Evolutionary conservation across 2,329 filamentous ascomycete species (phyloP), one percentile per base, ranked within the genome.

Genomic region (Saccharata proteae): DNA sequence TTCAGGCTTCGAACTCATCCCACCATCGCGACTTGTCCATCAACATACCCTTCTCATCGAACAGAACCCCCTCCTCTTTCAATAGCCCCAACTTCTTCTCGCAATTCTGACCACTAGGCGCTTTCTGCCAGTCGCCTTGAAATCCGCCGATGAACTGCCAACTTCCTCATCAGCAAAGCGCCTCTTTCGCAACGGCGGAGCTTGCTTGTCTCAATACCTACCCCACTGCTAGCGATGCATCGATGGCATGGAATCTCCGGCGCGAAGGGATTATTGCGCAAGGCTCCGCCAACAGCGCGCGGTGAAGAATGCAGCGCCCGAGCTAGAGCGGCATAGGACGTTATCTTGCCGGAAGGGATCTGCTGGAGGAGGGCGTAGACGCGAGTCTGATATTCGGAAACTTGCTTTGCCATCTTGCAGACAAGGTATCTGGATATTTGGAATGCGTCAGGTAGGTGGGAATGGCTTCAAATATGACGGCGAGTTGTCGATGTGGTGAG

Each of bases 191-290:
- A 16, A 17, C 6, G 11, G 7, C 10, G 11, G 7, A 6, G 10
- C 26, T 8, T 6, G 44, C 59, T 54, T n/a, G n/a, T n/a, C n/a
- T n/a, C n/a, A n/a, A n/a, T n/a, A n/a, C n/a, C n/a, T n/a, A 65
- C 64, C 9, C 80, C 77, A 30, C 76, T 77, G 23, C 74, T 77
- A 5, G 80, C 80, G 27, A 92, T 70, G 14, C 88, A 78, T 7
- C 84, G 69, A 54, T 92, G 83, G 43, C 83, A 92, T 1, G 83
- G 84, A 4, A 88, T 78, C 19, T 72, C 67, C 0, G 84, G 83
- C 10, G 84, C 83, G 45, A 88, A 92, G 0, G 83, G 83, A 49
- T 93, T 93, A 20, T 58, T 62, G 12, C 79, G 69, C 47, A 92
- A 63, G 2, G 81, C 81, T 37, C 80, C 83, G 11, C 82, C 82